Evolutionary conservation across 257 asterid genomes (phyloP), one percentile per base, ranked within the genome.

Genomic region (Mentha longifolia): DNA sequence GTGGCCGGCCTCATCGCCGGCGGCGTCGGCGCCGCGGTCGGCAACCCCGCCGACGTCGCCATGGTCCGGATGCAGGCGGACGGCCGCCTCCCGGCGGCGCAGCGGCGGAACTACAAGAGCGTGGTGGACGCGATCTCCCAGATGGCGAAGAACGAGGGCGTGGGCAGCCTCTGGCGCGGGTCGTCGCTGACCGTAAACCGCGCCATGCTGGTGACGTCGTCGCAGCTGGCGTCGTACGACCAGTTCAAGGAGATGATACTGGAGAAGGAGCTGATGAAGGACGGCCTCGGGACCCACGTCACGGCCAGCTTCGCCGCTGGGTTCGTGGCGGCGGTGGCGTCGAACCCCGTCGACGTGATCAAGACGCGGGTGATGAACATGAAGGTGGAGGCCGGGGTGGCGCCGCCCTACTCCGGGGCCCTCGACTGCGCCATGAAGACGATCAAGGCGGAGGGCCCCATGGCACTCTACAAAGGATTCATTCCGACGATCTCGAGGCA

Each of bases 11-110:
- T 92, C 0, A 68, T 92, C 14, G 96, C 98, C 75, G 98, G 98
- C 0, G 98, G 92, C 0, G 16, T 92, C 59, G 98, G 98, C 1
- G 98, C 98, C 45, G 95, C 96, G 9, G 91, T 88, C 1, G 98
- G 98, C 0, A 92, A 92, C 64, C 98, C 98, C 0, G 98, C 98
- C 8, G 98, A 92, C 46, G 91, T 92, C 6, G 96, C 98, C 0
- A 92, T 92, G 98, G 98, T 92, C 0, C 90, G 98, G 10, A 92
- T 92, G 98, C 98, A 92, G 63, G 98, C 98, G 10, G 98, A 92
- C 64, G 97, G 98, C 1, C 86, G 98, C 1, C 97, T 92, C 63
- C 98, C 98, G 0, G 13, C 57, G 37, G 83, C 82, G 0, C 87
- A 90, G 80, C 86, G 96, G 11, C 89, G 97, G 31, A 92, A 92